phyloP scores from a whole-genome alignment of 2,329 filamentous ascomycete species.

The Calonectria henricotiae region DNA sequence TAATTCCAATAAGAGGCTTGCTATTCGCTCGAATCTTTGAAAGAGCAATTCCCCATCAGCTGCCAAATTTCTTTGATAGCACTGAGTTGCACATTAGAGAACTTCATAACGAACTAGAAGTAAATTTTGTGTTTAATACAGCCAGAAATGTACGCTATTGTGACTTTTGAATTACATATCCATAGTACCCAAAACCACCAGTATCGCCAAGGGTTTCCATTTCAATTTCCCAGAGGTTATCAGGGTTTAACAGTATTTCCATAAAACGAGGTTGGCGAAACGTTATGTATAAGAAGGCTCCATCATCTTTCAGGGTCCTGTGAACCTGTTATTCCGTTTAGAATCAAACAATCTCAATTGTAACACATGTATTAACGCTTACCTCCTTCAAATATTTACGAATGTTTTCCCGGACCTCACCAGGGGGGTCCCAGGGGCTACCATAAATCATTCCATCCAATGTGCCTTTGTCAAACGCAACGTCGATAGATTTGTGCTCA shows the following conservation, averaged over 20 bases:
- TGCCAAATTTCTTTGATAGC: too few relatives aligned
- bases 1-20: too few relatives aligned
- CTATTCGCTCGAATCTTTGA: too few relatives aligned
- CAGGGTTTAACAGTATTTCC: constrained; percentile 62
- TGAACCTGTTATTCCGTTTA: constrained; percentile 49
- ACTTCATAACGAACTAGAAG: too few relatives aligned
- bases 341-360: not conserved
- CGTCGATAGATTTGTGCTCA: constrained; percentile 62
- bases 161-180: constrained; percentile 49
- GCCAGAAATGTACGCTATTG: not conserved
- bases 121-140: too few relatives aligned
- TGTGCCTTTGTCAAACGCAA: constrained; percentile 73
- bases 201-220: constrained; percentile 61
- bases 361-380: not conserved
- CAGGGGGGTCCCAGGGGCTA: constrained; percentile 68
- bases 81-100: too few relatives aligned
- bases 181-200: constrained; percentile 67
- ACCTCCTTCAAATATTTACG: constrained; percentile 68
- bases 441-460: constrained; percentile 72
- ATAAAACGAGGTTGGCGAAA: constrained; percentile 72
- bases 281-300: constrained; percentile 69
- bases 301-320: constrained; percentile 65
- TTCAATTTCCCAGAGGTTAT: constrained; percentile 63
- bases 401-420: constrained; percentile 66
- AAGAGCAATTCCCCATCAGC: too few relatives aligned